Evolutionary conservation across 208 protist genomes (phyloP).

Genomic region (Trypanosoma platydactyli): DNA sequence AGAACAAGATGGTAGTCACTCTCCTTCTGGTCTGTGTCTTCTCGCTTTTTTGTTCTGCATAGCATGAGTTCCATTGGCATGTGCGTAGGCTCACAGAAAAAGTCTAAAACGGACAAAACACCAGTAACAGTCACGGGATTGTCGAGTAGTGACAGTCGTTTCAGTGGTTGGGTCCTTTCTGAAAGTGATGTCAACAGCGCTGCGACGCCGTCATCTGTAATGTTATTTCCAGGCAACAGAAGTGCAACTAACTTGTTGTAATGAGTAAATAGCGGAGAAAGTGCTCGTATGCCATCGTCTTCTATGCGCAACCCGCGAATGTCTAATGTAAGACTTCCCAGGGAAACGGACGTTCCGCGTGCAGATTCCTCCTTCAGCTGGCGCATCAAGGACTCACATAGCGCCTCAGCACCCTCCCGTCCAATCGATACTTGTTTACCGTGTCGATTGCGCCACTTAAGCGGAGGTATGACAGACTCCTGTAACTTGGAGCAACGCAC

Average conservation of each 20-base stretch:
- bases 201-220: conserved; percentile 51
- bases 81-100: background rate
- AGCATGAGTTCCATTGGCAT: conserved; percentile 1
- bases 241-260: conserved; percentile 44
- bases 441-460: conserved; percentile 59
- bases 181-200: conserved; percentile 27
- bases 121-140: conserved; percentile 53
- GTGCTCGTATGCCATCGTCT: conserved; percentile 54
- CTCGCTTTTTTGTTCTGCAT: background rate
- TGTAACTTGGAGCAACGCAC: conserved; percentile 33
- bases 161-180: conserved; percentile 7
- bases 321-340: conserved; percentile 50
- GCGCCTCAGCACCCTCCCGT: conserved; percentile 22
- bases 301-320: conserved; percentile 51
- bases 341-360: background rate
- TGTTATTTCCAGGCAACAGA: conserved; percentile 48
- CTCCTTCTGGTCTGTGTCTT: background rate
- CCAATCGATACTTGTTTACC: conserved; percentile 47
- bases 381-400: conserved; percentile 25
- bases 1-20: background rate
- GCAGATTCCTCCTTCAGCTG: background rate
- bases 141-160: conserved; percentile 42
- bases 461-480: conserved; percentile 38
- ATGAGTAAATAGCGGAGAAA: conserved; percentile 36
- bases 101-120: background rate